phyloP scores from a whole-genome alignment of 2,329 filamentous ascomycete species.

The Penicillium expansum region DNA sequence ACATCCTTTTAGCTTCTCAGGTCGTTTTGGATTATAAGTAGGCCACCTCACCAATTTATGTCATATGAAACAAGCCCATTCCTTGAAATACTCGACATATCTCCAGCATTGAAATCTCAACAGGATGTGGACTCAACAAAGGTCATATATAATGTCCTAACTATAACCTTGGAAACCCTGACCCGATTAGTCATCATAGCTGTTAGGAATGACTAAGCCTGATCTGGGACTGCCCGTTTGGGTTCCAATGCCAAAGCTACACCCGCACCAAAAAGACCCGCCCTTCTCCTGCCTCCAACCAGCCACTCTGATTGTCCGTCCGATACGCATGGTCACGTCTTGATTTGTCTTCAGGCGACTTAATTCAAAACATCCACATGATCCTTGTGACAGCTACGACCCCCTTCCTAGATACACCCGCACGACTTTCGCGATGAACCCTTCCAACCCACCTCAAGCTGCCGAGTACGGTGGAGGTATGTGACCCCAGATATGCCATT shows the following conservation, averaged over 20 bases:
- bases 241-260: constrained; percentile 18
- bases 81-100: not conserved
- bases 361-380: not conserved
- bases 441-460: constrained; percentile 45
- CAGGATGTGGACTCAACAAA: not conserved
- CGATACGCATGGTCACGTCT: constrained; percentile 10
- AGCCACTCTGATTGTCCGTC: constrained; percentile 10
- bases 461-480: constrained; percentile 52
- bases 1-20: not conserved
- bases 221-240: not conserved
- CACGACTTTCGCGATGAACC: constrained; percentile 36
- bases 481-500: constrained; percentile 17
- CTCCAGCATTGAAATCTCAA: not conserved
- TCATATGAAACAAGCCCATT: rapidly evolving
- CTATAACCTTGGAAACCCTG: no score
- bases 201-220: not conserved
- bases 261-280: constrained; percentile 24
- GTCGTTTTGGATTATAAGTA: not conserved
- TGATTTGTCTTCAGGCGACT: constrained; percentile 8
- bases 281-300: constrained; percentile 15
- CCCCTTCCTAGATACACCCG: not conserved
- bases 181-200: not conserved
- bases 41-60: not conserved
- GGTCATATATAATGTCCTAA: not conserved
- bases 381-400: not conserved